Evolutionary conservation across 2,329 filamentous ascomycete genomes (phyloP).

Genomic region (Trichoderma harzianum): DNA sequence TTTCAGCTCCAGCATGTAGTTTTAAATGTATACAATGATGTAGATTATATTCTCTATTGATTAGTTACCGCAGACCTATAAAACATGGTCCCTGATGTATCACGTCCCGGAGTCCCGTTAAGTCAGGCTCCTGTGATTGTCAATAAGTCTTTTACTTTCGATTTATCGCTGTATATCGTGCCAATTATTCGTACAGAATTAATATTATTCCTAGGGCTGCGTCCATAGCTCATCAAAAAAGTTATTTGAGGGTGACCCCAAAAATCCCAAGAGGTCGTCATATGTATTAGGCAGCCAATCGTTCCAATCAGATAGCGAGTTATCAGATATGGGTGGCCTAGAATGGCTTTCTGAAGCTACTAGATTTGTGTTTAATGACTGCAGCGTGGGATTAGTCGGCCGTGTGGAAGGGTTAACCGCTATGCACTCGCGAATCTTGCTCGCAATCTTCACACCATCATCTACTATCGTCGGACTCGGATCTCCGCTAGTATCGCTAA

Average conservation of each 20-base stretch:
- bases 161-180: neutral
- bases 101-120: neutral
- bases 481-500: neutral
- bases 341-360: neutral
- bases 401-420: neutral
- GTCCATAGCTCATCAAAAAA: neutral
- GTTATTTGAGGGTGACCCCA: neutral
- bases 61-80: neutral
- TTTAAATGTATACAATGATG: neutral
- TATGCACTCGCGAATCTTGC: neutral
- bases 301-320: neutral
- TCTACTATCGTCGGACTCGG: neutral
- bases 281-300: neutral
- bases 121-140: neutral
- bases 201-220: neutral
- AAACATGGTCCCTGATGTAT: neutral
- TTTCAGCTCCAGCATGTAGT: neutral
- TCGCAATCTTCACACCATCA: neutral
- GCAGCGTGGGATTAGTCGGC: neutral
- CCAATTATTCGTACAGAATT: neutral
- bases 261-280: neutral
- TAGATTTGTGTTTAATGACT: neutral
- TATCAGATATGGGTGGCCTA: neutral
- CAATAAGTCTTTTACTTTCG: neutral
- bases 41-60: neutral